Evolutionary conservation across 2,329 filamentous ascomycete genomes (phyloP), one percentile per base, ranked within the genome.

Genomic region (Didymella sp.): DNA sequence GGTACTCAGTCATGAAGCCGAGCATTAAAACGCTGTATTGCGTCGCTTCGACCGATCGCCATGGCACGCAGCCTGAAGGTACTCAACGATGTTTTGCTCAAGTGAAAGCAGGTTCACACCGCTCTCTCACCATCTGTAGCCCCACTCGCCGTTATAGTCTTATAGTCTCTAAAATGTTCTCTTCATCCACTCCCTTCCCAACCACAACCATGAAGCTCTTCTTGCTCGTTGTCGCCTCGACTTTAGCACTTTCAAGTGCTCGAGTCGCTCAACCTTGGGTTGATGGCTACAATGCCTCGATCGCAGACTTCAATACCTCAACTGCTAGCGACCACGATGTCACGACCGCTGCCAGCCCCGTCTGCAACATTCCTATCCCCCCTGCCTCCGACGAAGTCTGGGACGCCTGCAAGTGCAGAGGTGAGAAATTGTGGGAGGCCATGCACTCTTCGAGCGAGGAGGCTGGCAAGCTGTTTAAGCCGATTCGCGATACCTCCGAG

Each of bases 381-480:
- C 33, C 37, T 27, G 49, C 49, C 3, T 27, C 49, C 1, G 44
- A 41, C 5, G 35, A 47, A 17, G 43, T 38, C 12, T 52, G 38
- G 21, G 25, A 27, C 11, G 42, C 19, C 15, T 49, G 31, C n/a
- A 48, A 58, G 35, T 58, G 55, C 38, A 52, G 48, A 17, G 55
- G 55, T 15, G 24, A 50, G 49, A 40, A 44, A 22, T 58, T 58
- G 15, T 35, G n/a, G 30, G 43, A 19, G 12, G 55, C 55, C 2
- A 53, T 58, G 49, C 55, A 53, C 15, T 30, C 31, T 3, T 27
- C 49, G 2, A 52, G 27, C 15, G 25, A 35, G 25, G 38, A 27
- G 4, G 44, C 55, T 6, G 55, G 49, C 25, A 58, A 19, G 15
- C 49, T 58, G 6, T 58, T 58, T 40, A 43, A 31, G 6, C 55